phyloP scores from a whole-genome alignment of 176 grass and related monocot genomes.

The Triticum dicoccoides region DNA sequence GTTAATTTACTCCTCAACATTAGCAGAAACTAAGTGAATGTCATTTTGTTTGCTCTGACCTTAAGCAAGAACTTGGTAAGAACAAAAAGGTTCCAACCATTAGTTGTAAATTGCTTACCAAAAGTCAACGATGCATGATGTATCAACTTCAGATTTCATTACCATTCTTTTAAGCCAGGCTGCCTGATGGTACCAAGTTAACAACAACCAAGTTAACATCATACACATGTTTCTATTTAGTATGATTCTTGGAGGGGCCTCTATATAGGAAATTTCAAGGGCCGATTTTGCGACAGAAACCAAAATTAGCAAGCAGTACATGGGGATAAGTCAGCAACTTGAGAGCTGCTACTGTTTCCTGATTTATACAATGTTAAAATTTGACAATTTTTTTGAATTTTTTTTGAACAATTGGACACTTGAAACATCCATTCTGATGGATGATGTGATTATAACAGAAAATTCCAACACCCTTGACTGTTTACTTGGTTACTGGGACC shows the following conservation, averaged over 20 bases:
- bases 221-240: not conserved
- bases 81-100: not conserved
- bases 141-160: not conserved
- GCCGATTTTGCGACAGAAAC: not conserved
- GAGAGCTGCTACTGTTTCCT: not conserved
- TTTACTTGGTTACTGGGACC: not conserved
- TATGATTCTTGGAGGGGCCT: not conserved
- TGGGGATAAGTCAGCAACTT: not conserved
- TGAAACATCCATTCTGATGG: not conserved
- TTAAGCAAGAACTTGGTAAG: not conserved
- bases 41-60: not conserved
- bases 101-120: not conserved
- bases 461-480: not conserved
- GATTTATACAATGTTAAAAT: not conserved
- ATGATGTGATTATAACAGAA: not conserved
- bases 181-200: not conserved
- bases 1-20: not conserved
- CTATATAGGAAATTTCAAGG: not conserved
- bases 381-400: not conserved
- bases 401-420: not conserved
- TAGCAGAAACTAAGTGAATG: not conserved
- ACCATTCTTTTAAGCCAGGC: not conserved
- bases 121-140: conserved; percentile 19
- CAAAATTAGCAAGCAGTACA: not conserved
- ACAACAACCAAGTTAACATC: not conserved